Base-by-base conservation (phyloP, 371 early-diverging fungal genomes). In the Nematocida sp. region DNA sequence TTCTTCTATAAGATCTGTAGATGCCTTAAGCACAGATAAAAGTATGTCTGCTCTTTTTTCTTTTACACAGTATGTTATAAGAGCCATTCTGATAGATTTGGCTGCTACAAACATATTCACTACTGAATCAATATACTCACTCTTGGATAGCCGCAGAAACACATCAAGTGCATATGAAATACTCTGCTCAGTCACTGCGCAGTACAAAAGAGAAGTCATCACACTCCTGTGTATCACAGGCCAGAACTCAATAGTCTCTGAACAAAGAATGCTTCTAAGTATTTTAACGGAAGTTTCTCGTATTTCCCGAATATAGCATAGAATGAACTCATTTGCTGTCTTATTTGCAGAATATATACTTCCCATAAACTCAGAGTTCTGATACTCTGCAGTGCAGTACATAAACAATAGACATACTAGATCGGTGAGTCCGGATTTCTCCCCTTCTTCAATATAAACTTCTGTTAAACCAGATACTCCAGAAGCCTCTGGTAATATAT, bases 401-500 rank as follows among this genome's bases (percentile, higher is more conserved):
- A 58, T 58, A 9, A 58, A 23, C 11, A 58, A 9, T 9, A 58
- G 40, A 4, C 6, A 20, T 13, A 62, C 23, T 33, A 42, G 5
- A 15, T 11, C 45, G 1, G 20, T 1, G 39, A 25, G n/a, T 13
- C n/a, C 27, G 23, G 57, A 56, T 13, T 11, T 40, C n/a, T 20
- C 57, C 39, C 5, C 7, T n/a, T 9, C 44, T 18, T 7, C 23
- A 15, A 40, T 7, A 58, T 66, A 72, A n/a, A 47, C 40, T 1
- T 11, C 39, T 13, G 23, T 7, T 27, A 64, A 13, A 27, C 46
- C 72, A 55, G 72, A 40, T n/a, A 72, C 62, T 20, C 46, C 55
- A 23, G 54, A 46, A 33, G 78, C 20, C 40, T 58, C 72, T 39
- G 44, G n/a, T 15, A 23, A 6, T 9, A 66, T 33, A 5, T n/a